A percentile compares a stretch with the other conserved stretches of the same genome.
Conservation (phyloP, 176 grass and related monocot genomes). For the Elaeis guineensis region DNA sequence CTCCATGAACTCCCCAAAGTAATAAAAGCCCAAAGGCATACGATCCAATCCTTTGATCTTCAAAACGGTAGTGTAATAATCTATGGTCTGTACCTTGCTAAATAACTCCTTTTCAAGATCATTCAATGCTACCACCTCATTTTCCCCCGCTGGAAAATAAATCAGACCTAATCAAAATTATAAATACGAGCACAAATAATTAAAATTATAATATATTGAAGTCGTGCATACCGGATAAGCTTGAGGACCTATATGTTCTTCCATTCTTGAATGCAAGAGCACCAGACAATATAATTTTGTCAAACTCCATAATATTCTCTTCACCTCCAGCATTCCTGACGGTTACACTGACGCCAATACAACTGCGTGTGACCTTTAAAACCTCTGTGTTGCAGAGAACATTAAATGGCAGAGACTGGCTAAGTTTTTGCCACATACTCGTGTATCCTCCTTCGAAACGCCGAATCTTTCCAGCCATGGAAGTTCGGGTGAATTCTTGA, state of each 20-base stretch:
- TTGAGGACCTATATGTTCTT: conserved; percentile 56
- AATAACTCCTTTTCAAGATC: conserved; percentile 60
- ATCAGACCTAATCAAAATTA: not conserved
- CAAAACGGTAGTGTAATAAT: conserved; percentile 63
- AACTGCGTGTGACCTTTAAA: conserved; percentile 39
- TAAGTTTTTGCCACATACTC: conserved; percentile 65
- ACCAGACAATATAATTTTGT: conserved; percentile 66
- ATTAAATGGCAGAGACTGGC: conserved; percentile 52
- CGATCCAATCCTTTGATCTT: conserved; percentile 57
- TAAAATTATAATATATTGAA: conserved; percentile 7
- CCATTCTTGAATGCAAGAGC: conserved; percentile 46
- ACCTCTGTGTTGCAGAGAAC: conserved; percentile 44
- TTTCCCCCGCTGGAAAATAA: conserved; percentile 38
- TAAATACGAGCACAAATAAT: not conserved
- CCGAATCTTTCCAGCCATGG: conserved; percentile 68
- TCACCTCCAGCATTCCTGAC: conserved; percentile 33
- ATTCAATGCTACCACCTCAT: conserved; percentile 51
- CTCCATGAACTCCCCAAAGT: conserved; percentile 66
- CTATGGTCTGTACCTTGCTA: conserved; percentile 52
- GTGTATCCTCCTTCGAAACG: conserved; percentile 63
- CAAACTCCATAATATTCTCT: conserved; percentile 38
- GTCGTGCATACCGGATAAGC: conserved; percentile 35
- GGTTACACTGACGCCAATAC: conserved; percentile 20
- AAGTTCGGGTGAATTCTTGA: conserved; percentile 74
- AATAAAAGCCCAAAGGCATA: conserved; percentile 61